A percentile compares a stretch with the other conserved stretches of the same genome.
phyloP scores from a whole-genome alignment of 768 basidiomycete species.

The Rhodotorula babjevae region DNA sequence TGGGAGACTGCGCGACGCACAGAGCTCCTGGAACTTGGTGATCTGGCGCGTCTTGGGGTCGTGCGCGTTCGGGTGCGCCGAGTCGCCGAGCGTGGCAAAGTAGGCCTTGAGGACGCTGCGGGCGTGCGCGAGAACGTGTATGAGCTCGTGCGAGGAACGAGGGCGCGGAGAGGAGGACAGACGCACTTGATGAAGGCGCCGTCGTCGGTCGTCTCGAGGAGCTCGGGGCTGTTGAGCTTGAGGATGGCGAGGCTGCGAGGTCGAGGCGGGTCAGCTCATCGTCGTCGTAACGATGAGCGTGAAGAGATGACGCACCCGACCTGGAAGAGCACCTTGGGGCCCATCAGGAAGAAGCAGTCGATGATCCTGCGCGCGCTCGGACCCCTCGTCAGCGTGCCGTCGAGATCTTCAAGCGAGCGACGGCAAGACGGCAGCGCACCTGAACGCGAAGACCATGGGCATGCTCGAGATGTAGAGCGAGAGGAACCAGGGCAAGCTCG shows the following conservation, averaged over 20 bases:
- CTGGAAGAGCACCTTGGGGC: constrained; percentile 96
- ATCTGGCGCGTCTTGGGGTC: constrained; percentile 89
- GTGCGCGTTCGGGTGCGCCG: constrained; percentile 80
- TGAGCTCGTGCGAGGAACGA: background rate
- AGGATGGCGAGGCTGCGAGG: constrained; percentile 65
- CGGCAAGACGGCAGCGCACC: constrained; percentile 44
- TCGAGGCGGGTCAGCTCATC: background rate
- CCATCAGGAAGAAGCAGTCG: constrained; percentile 72
- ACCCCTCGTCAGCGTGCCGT: background rate
- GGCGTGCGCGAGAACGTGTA: no score
- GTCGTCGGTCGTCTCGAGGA: constrained; percentile 91
- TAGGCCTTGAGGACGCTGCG: constrained; percentile 86
- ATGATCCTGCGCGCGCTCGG: constrained; percentile 22
- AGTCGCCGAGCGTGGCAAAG: constrained; percentile 85
- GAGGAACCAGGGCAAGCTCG: constrained; percentile 95
- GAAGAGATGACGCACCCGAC: constrained; percentile 64
- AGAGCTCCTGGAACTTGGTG: constrained; percentile 86
- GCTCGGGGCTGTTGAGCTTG: constrained; percentile 91
- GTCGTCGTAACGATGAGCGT: background rate
- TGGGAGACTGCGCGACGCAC: constrained; percentile 8
- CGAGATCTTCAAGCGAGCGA: background rate
- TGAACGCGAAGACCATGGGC: constrained; percentile 87
- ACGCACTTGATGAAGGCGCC: constrained; percentile 88
- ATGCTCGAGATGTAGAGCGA: constrained; percentile 66
- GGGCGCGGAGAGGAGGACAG: background rate